Base-by-base conservation (phyloP, 2,329 filamentous ascomycete species). In the Kalmusia sp. region DNA sequence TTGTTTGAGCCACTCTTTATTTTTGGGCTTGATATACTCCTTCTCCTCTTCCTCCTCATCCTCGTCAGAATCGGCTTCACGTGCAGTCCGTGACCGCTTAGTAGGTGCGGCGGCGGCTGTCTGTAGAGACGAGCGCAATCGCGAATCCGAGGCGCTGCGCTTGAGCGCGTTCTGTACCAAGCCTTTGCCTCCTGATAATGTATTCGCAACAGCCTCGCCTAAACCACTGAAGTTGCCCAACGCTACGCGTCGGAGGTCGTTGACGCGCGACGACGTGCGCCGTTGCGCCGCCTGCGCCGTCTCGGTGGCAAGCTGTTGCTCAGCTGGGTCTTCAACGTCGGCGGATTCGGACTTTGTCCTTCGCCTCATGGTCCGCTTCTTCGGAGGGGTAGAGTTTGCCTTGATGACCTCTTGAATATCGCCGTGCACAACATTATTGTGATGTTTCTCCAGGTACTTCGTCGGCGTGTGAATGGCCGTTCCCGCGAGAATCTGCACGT, bases 1-100 rank as follows among this genome's bases (percentile, higher is more conserved):
- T 71, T 92, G 90, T 47, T 82, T 80, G 49, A 96, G 80, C 84
- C 90, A 98, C 61, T 87, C 87, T 79, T 96, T 96, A 46, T 79
- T 81, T 51, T 82, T 78, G 2, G 68, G 67, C 48, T 70, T 68
- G 22, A 66, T 15, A 21, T 57, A 65, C 14, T 57, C 51, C 22
- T 44, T 49, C n/a, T 54, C 54, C 7, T 53, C 43, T 9, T 63
- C 57, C 2, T 38, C 40, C 7, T 59, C 59, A 15, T 62, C 57
- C 19, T 59, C 59, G 12, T 57, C n/a, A n/a, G n/a, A 43, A 9
- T 52, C 48, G 11, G 50, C 41, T 7, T 37, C 47, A 19, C 21
- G 53, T 22, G 64, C 56, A 34, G 60, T 60, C 41, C 61, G 66
- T 39, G 61, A 52, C 17, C 68, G 69, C 41, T 68, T 71, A 14